Base-by-base conservation (phyloP, 2,329 filamentous ascomycete species). In the Lasiodiplodia gonubiensis region DNA sequence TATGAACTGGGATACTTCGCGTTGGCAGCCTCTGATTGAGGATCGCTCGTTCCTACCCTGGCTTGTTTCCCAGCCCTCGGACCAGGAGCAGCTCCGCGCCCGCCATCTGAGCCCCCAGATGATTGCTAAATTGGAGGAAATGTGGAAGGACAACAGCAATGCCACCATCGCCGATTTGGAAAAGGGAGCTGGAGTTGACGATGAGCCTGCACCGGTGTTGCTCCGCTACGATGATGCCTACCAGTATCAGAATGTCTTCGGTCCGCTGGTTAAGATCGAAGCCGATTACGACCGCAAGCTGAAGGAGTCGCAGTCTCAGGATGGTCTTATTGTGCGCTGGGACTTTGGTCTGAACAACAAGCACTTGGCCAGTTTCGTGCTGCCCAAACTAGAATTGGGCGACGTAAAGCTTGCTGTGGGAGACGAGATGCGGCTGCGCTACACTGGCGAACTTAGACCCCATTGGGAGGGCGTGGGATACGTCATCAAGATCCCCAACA, bases 401-500 rank as follows among this genome's bases (percentile, higher is more conserved):
- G 95, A 99, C 79, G 95, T 99, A 72, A 99, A 99, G 81, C 86
- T 99, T 73, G 95, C 95, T 2, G 95, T 99, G 23, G 95, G 95
- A 69, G 95, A 99, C 76, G 95, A 99, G 79, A 99, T 99, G 95
- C 91, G 95, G 52, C 85, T 99, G 70, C 93, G 95, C 73, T 99
- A 99, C 82, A 96, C 93, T 72, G 95, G 96, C 72, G 95, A 98
- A 79, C 85, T 99, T 60, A 92, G 94, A 51, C 87, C 92, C 16
- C 89, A 92, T 68, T 99, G 95, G 95, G 95, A 99, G 78, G 95
- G 95, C 46, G 95, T 99, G 39, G 95, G 95, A 71, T 99, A 99
- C 79, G 95, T 99, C 69, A 94, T 98, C 83, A 99, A 99, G 83
- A 98, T 99, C 69, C 96, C 95, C 25, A 98, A 99, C 85, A 98